phyloP scores from a whole-genome alignment of 2,329 filamentous ascomycete genomes.

The Byssoonygena ceratinophila region DNA sequence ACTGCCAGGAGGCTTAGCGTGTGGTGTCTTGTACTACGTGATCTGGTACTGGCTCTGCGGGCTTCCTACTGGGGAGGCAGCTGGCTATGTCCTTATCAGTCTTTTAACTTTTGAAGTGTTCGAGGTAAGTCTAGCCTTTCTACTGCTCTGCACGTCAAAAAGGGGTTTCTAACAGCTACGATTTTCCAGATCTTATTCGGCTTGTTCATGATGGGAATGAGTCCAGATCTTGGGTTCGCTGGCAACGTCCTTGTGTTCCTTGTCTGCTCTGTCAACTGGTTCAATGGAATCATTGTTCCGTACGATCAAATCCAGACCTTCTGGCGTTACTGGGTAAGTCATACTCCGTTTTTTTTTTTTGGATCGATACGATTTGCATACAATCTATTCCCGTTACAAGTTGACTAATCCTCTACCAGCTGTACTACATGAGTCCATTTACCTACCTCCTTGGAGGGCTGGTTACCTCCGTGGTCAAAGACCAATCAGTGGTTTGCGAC shows the following conservation, averaged over 20 bases:
- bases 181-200: constrained; percentile 51
- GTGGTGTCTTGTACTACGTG: constrained; percentile 57
- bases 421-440: constrained; percentile 56
- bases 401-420: constrained; percentile 16
- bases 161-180: constrained; percentile 75
- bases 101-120: constrained; percentile 67
- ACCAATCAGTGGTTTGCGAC: constrained; percentile 43
- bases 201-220: constrained; percentile 12
- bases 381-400: too few relatives aligned
- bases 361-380: too few relatives aligned
- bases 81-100: constrained; percentile 72
- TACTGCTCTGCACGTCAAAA: background rate
- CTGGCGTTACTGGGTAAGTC: constrained; percentile 56
- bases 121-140: constrained; percentile 61
- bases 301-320: constrained; percentile 56
- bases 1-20: constrained; percentile 58
- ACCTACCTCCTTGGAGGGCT: constrained; percentile 65
- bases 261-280: constrained; percentile 65
- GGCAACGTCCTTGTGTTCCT: constrained; percentile 59
- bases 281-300: constrained; percentile 66
- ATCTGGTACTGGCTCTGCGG: constrained; percentile 70
- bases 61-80: constrained; percentile 53
- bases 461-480: constrained; percentile 51
- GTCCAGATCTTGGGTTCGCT: background rate
- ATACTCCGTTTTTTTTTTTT: too few relatives aligned